phyloP scores from a whole-genome alignment of 2,329 filamentous ascomycete species.

The Epichloe gansuensis region DNA sequence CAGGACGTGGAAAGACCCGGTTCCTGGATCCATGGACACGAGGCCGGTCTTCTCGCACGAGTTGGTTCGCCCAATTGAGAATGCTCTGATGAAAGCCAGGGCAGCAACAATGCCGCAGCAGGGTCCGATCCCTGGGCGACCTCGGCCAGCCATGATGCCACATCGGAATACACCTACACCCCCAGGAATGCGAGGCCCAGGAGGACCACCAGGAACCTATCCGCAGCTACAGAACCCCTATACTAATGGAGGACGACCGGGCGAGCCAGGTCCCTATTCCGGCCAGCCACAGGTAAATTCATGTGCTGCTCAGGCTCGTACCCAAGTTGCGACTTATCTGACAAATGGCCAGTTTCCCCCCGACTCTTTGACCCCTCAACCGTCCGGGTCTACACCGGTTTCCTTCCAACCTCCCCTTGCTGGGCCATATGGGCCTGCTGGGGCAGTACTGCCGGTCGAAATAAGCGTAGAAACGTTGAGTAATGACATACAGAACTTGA shows the following conservation, averaged over 20 bases:
- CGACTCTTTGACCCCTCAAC: constrained; percentile 27
- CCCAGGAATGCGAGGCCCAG: constrained; percentile 32
- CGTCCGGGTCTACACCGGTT: constrained; percentile 20
- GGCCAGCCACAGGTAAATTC: constrained; percentile 18
- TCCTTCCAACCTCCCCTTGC: constrained; percentile 30
- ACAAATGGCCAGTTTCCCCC: constrained; percentile 16
- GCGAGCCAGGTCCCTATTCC: constrained; percentile 10
- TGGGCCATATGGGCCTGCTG: constrained; percentile 22
- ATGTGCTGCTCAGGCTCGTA: not conserved
- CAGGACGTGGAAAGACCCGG: constrained; percentile 94
- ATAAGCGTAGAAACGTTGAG: constrained; percentile 63
- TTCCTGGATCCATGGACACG: constrained; percentile 85
- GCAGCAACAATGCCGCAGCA: constrained; percentile 45
- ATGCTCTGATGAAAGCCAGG: constrained; percentile 73
- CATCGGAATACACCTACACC: constrained; percentile 67
- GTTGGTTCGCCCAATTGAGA: constrained; percentile 82
- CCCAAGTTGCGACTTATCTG: not conserved
- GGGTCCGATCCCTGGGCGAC: constrained; percentile 31
- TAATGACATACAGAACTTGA: constrained; percentile 69
- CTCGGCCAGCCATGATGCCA: constrained; percentile 38
- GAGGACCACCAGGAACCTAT: constrained; percentile 13
- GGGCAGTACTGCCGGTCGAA: constrained; percentile 26
- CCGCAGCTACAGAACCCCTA: constrained; percentile 16
- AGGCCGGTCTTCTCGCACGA: constrained; percentile 83
- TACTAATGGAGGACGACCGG: constrained; percentile 18